These are phyloP conservation scores for Spinellus fusiger DNA, from an alignment of 192 early-diverging fungal genomes.

Conservation along the genomic window DNA sequence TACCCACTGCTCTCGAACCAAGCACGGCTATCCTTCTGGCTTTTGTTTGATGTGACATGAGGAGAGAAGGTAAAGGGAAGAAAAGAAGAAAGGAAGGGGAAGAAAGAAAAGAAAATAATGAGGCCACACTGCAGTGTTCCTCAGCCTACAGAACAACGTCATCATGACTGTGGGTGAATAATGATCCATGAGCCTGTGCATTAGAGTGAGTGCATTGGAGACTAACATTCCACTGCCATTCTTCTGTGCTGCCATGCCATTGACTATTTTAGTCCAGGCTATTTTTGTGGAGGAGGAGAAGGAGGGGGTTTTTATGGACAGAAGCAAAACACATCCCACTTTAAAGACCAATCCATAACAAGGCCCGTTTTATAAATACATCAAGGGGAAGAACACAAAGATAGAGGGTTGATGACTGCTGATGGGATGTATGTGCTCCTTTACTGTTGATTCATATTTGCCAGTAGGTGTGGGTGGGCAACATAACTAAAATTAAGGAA, in stretches of 20 bases:
- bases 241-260: too few species aligned
- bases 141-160: background rate
- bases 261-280: too few species aligned
- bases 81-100: slow-evolving; percentile 7
- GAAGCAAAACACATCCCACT: too few species aligned
- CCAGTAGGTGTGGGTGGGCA: slow-evolving; percentile 15
- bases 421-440: too few species aligned
- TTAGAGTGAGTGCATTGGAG: too few species aligned
- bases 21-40: slow-evolving; percentile 77
- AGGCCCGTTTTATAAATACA: too few species aligned
- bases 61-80: background rate
- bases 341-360: too few species aligned
- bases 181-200: background rate
- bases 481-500: slow-evolving; percentile 39
- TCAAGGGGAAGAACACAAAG: too few species aligned
- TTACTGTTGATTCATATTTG: background rate
- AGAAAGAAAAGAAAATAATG: slow-evolving; percentile 7
- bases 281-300: too few species aligned
- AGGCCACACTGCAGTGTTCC: background rate
- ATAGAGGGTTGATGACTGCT: too few species aligned
- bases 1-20: slow-evolving; percentile 74
- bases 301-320: too few species aligned
- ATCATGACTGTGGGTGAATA: background rate
- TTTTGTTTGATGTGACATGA: slow-evolving; percentile 42
- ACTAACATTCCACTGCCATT: too few species aligned